These are phyloP conservation scores for Paracorniculantispora psalliotae DNA, from an alignment of 2,329 filamentous ascomycete species.

Conservation along the genomic window DNA sequence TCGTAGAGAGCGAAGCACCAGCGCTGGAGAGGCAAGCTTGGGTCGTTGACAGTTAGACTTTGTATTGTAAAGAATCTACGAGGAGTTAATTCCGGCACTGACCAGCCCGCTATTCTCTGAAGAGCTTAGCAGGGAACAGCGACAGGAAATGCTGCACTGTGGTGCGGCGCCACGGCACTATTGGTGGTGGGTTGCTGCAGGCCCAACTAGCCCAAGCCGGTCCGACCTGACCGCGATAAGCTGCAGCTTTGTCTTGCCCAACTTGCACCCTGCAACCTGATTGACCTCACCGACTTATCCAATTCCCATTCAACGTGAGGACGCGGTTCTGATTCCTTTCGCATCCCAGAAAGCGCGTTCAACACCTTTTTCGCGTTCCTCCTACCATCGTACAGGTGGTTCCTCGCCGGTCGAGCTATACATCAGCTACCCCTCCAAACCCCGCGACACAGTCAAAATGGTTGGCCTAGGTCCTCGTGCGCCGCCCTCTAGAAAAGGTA, in stretches of 20 bases:
- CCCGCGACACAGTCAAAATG: constrained; percentile 15
- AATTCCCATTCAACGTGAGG: neutral
- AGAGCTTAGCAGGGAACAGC: neutral
- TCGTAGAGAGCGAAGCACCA: neutral
- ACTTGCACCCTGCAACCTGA: constrained; percentile 5
- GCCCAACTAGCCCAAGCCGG: neutral
- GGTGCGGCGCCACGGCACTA: neutral
- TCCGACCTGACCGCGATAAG: constrained; percentile 5
- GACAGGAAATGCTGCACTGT: neutral
- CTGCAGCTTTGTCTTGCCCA: constrained; percentile 8
- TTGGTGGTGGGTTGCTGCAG: neutral
- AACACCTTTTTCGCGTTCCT: neutral
- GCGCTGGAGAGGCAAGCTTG: too few species aligned
- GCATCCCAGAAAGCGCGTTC: neutral
- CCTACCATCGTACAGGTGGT: neutral
- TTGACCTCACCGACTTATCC: neutral
- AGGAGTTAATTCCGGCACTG: neutral
- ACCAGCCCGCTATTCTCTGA: neutral
- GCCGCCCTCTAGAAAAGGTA: constrained; percentile 15
- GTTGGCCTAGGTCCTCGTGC: constrained; percentile 15
- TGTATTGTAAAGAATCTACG: too few species aligned
- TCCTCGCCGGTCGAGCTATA: neutral
- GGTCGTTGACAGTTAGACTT: too few species aligned
- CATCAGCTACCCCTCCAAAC: constrained; percentile 15
- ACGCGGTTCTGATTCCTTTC: neutral